These are phyloP conservation scores for Saccharomycopsis microspora DNA, from an alignment of 805 yeast genomes.

Conservation along the genomic window DNA sequence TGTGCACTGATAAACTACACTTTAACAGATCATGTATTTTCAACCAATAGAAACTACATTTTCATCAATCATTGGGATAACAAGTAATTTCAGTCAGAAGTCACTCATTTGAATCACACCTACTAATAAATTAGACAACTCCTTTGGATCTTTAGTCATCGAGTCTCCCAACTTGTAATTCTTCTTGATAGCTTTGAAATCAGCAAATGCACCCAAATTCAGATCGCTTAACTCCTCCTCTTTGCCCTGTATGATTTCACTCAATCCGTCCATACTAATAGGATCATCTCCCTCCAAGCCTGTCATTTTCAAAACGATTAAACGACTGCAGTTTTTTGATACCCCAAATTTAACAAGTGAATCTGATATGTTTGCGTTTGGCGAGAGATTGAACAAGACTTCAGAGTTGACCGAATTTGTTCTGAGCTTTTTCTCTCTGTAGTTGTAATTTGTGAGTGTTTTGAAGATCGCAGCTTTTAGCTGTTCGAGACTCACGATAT, in stretches of 20 bases:
- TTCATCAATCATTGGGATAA: not conserved
- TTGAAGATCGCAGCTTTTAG: slow-evolving; percentile 10
- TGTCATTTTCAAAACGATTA: slow-evolving; percentile 7
- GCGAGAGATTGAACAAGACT: slow-evolving; percentile 13
- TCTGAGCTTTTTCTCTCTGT: slow-evolving; percentile 2
- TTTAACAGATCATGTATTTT: too few relatives aligned
- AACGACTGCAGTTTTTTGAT: not conserved
- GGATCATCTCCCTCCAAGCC: not conserved
- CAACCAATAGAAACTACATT: too few relatives aligned
- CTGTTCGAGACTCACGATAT: slow-evolving; percentile 11
- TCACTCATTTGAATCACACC: slow-evolving; percentile 8
- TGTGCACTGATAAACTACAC: too few relatives aligned
- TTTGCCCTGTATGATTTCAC: not conserved
- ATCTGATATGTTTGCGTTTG: slow-evolving; percentile 9
- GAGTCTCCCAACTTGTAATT: slow-evolving; percentile 12
- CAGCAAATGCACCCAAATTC: not conserved
- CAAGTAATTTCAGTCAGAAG: not conserved
- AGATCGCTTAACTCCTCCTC: not conserved
- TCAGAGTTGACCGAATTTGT: slow-evolving; percentile 12
- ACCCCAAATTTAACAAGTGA: slow-evolving; percentile 12
- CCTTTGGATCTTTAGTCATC: slow-evolving; percentile 1
- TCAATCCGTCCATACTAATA: not conserved
- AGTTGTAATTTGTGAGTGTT: slow-evolving; percentile 2
- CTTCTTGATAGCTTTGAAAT: slow-evolving; percentile 9
- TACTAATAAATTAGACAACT: slow-evolving; percentile 4